A percentile compares a stretch with the other conserved stretches of the same genome.
phyloP scores from a whole-genome alignment of 306 rosid species.

The Fragaria nilgerrensis region DNA sequence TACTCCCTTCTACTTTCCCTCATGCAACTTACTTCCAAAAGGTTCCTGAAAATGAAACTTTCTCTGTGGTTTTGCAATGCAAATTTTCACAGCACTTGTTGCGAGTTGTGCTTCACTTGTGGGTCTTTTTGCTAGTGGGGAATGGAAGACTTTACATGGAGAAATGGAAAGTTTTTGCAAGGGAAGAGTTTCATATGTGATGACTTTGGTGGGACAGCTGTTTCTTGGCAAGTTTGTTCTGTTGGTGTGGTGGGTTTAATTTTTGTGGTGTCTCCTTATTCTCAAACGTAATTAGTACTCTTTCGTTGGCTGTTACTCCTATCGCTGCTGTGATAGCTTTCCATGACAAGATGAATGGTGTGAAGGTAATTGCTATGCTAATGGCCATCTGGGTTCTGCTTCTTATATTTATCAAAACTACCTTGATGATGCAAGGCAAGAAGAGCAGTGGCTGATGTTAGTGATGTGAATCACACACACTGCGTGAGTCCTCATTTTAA shows the following conservation, averaged over 20 bases:
- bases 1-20: conserved; percentile 84
- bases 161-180: conserved; percentile 60
- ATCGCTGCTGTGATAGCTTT: conserved; percentile 71
- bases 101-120: conserved; percentile 60
- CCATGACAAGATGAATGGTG: conserved; percentile 83
- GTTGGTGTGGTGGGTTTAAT: conserved; percentile 91
- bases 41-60: conserved; percentile 73
- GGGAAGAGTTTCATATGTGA: conserved; percentile 60
- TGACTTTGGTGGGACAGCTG: conserved; percentile 72
- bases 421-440: conserved; percentile 59
- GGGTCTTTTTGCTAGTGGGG: conserved; percentile 80
- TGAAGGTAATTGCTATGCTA: conserved; percentile 81
- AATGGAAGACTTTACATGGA: conserved; percentile 64
- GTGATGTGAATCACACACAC: conserved; percentile 21
- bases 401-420: conserved; percentile 81
- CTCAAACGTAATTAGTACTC: conserved; percentile 87
- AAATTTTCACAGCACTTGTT: conserved; percentile 71
- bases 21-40: conserved; percentile 78
- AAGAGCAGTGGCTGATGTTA: conserved; percentile 19
- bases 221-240: conserved; percentile 87
- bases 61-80: conserved; percentile 90
- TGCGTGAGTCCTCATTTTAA: conserved; percentile 23
- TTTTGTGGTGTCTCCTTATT: conserved; percentile 82
- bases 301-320: conserved; percentile 84
- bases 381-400: conserved; percentile 76